Conservation (phyloP, 1,284 basidiomycete genomes). For the Fistulinella staudtii region DNA sequence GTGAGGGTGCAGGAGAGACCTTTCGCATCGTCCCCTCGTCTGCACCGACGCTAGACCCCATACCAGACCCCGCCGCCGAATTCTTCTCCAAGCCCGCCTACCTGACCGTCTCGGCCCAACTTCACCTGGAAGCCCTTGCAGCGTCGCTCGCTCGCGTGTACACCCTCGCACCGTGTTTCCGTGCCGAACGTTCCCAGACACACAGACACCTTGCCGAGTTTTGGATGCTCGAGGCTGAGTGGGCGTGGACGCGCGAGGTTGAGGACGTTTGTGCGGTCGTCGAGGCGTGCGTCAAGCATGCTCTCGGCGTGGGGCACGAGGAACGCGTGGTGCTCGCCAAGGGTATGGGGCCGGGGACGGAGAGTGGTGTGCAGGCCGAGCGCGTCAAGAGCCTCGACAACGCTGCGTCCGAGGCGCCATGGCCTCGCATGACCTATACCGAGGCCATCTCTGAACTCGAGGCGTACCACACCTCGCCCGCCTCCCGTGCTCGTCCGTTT, state of each 20-base stretch:
- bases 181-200: slow-evolving; percentile 87
- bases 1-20: slow-evolving; percentile 96
- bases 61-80: slow-evolving; percentile 32
- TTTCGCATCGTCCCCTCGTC: slow-evolving; percentile 60
- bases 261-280: slow-evolving; percentile 66
- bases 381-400: slow-evolving; percentile 27
- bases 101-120: slow-evolving; percentile 91
- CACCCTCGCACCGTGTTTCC: slow-evolving; percentile 89
- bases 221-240: slow-evolving; percentile 98
- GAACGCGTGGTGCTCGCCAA: slow-evolving; percentile 39
- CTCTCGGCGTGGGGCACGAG: slow-evolving; percentile 33
- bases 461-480: slow-evolving; percentile 32
- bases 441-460: slow-evolving; percentile 67
- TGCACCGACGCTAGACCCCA: slow-evolving; percentile 2
- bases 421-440: slow-evolving; percentile 80
- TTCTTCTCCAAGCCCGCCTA: slow-evolving; percentile 78
- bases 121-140: slow-evolving; percentile 90
- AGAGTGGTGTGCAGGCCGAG: slow-evolving; percentile 16
- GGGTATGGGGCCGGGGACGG: slow-evolving; percentile 25
- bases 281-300: slow-evolving; percentile 60
- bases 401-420: slow-evolving; percentile 39
- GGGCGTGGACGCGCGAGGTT: slow-evolving; percentile 56
- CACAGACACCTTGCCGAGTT: slow-evolving; percentile 95
- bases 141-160: slow-evolving; percentile 80
- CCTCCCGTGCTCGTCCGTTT: slow-evolving; percentile 39